Evolutionary conservation across 106 monocot genomes (phyloP).

Genomic region (Cymbidium sinense): DNA sequence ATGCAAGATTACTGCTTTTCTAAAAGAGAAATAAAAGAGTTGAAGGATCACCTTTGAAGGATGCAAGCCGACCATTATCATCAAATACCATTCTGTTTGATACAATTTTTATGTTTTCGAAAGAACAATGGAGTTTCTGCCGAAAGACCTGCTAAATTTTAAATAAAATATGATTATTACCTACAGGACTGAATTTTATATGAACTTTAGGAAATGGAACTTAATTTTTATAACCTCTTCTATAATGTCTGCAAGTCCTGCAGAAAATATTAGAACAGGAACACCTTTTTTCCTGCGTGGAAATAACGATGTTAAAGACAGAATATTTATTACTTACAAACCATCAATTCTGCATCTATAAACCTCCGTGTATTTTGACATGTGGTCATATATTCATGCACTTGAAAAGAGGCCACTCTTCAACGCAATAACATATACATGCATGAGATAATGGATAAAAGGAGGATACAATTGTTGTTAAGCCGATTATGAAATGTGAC

Average conservation of each 20-base stretch:
- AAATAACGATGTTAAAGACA: not conserved
- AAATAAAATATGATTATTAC: conserved; percentile 4
- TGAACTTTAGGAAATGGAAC: not conserved
- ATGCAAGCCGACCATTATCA: conserved; percentile 45
- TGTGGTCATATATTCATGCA: not conserved
- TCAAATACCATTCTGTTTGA: conserved; percentile 90
- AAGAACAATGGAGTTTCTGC: conserved; percentile 74
- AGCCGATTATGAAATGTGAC: not conserved
- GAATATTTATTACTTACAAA: not conserved
- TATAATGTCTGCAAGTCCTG: conserved; percentile 78
- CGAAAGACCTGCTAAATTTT: conserved; percentile 61
- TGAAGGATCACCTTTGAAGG: conserved; percentile 61
- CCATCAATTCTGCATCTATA: not conserved
- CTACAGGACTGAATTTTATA: not conserved
- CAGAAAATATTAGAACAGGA: conserved; percentile 80
- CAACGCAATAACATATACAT: not conserved
- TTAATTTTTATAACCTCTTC: conserved; percentile 55
- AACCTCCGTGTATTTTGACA: not conserved
- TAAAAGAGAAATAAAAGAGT: not conserved
- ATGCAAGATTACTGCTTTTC: not conserved
- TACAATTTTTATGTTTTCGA: conserved; percentile 72
- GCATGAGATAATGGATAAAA: not conserved
- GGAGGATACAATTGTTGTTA: not conserved
- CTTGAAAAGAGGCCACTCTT: not conserved
- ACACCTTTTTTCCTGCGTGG: conserved; percentile 65